Base-by-base conservation (phyloP, 768 basidiomycete species). In the Boletus sp. region DNA sequence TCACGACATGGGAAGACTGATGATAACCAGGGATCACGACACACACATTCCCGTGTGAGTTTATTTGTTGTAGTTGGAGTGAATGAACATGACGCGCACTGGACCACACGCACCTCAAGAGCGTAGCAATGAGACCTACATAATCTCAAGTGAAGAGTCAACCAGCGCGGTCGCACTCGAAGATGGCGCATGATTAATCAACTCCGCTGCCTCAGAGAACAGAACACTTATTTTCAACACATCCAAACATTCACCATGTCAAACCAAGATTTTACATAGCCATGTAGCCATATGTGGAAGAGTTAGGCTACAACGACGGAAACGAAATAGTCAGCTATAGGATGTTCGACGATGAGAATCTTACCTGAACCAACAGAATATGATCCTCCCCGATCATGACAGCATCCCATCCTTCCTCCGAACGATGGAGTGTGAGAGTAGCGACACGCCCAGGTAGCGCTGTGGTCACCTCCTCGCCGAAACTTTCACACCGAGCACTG, bases 381-480 rank as follows among this genome's bases (percentile, higher is more conserved):
- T 67, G 65, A 47, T 75, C 64, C 53, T 75, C 74, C 5, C 70
- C 64, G 13, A 75, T 61, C 74, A 75, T 74, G 25, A 61, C 62
- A 35, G 69, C 64, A 5, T 64, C 64, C 68, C 70, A 72, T 10
- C 59, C 61, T 7, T 57, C 38, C 8, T 59, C 54, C 29, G 37
- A 50, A 29, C 43, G 41, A 5, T 53, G 29, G 40, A 69, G 61
- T 4, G 47, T 34, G 42, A 69, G 3, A 38, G 25, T 48, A 29
- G 49, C 51, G 17, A 66, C 70, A 51, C 61, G 66, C 19, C 69
- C 68, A n/a, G 70, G 72, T 14, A 70, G 53, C 34, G 37, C 49
- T 14, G 72, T 74, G 4, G 23, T 27, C 15, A 74, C 61, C 11
- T 64, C 53, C n/a, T 47, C 52, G 0, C 15, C n/a, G 27, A 73